Conservation (phyloP, 106 monocot species). For the Gastrodia elata region DNA sequence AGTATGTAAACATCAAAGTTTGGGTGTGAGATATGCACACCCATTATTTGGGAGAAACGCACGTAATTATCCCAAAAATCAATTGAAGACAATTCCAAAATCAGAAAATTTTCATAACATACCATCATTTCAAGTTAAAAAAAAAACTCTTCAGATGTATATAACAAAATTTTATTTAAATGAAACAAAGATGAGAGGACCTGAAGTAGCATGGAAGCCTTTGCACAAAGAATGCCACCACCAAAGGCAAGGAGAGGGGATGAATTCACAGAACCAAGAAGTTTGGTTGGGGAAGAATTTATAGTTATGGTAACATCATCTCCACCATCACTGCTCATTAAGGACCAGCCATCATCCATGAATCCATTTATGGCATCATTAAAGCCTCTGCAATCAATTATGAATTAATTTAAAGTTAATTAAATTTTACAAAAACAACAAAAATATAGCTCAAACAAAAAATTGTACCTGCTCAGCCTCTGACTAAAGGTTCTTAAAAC, state of each 20-base stretch:
- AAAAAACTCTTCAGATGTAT: background rate
- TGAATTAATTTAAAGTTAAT: background rate
- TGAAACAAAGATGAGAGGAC: slow-evolving; percentile 19
- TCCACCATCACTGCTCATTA: slow-evolving; percentile 60
- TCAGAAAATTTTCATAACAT: background rate
- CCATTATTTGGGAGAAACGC: too few relatives aligned
- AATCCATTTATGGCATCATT: slow-evolving; percentile 96
- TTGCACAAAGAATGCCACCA: slow-evolving; percentile 82
- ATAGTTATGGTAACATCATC: slow-evolving; percentile 69
- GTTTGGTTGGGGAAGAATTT: slow-evolving; percentile 45
- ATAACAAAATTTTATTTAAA: background rate
- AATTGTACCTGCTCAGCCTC: slow-evolving; percentile 63
- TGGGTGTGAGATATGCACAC: too few relatives aligned
- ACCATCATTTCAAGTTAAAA: background rate
- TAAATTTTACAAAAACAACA: background rate
- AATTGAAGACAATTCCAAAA: background rate
- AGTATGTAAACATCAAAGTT: too few relatives aligned
- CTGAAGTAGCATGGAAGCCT: slow-evolving; percentile 92
- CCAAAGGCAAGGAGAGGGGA: slow-evolving; percentile 17
- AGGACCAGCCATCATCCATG: slow-evolving; percentile 83
- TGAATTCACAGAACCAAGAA: slow-evolving; percentile 15
- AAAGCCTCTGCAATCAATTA: slow-evolving; percentile 55
- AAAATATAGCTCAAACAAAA: background rate
- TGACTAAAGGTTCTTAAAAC: slow-evolving; percentile 83
- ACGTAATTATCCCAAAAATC: too few relatives aligned